Evolutionary conservation across 2,329 filamentous ascomycete species (phyloP).

Genomic region (Neofusicoccum umdonicola): DNA sequence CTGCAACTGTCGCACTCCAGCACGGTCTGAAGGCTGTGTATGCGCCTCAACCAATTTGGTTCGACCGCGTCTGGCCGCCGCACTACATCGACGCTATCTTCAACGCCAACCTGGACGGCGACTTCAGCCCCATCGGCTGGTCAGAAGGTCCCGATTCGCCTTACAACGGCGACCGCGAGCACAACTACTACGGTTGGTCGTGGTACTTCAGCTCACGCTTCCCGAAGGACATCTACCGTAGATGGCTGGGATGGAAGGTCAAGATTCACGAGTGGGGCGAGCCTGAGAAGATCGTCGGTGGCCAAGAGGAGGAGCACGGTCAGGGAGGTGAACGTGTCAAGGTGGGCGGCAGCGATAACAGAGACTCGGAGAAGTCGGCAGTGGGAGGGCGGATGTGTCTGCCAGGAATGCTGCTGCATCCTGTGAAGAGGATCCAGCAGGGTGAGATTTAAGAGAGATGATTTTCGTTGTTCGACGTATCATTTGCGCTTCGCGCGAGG

Average conservation of each 20-base stretch:
- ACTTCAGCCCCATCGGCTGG: slow-evolving; percentile 57
- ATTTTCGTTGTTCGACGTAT: slow-evolving; percentile 2
- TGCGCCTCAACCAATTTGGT: slow-evolving; percentile 82
- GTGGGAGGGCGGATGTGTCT: slow-evolving; percentile 75
- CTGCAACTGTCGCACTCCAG: slow-evolving; percentile 79
- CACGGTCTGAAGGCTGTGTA: slow-evolving; percentile 93
- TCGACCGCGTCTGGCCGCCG: slow-evolving; percentile 82
- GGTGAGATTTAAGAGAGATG: slow-evolving; percentile 16
- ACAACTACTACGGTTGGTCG: slow-evolving; percentile 80
- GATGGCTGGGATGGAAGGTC: slow-evolving; percentile 82
- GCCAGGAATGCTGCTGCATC: slow-evolving; percentile 85
- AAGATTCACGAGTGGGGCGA: slow-evolving; percentile 76
- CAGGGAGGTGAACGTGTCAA: slow-evolving; percentile 46
- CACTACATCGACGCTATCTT: slow-evolving; percentile 74
- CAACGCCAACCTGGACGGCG: slow-evolving; percentile 67
- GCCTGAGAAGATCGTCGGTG: slow-evolving; percentile 59
- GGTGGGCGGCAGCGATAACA: slow-evolving; percentile 23
- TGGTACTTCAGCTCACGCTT: slow-evolving; percentile 94
- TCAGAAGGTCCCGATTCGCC: slow-evolving; percentile 41
- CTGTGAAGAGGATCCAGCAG: slow-evolving; percentile 63
- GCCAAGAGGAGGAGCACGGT: slow-evolving; percentile 38
- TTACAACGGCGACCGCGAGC: slow-evolving; percentile 67
- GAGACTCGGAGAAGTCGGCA: slow-evolving; percentile 15
- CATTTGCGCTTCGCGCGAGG: not conserved
- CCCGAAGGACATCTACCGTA: slow-evolving; percentile 73